Evolutionary conservation across 1,284 basidiomycete genomes (phyloP).

Genomic region (Schizophyllum commune): DNA sequence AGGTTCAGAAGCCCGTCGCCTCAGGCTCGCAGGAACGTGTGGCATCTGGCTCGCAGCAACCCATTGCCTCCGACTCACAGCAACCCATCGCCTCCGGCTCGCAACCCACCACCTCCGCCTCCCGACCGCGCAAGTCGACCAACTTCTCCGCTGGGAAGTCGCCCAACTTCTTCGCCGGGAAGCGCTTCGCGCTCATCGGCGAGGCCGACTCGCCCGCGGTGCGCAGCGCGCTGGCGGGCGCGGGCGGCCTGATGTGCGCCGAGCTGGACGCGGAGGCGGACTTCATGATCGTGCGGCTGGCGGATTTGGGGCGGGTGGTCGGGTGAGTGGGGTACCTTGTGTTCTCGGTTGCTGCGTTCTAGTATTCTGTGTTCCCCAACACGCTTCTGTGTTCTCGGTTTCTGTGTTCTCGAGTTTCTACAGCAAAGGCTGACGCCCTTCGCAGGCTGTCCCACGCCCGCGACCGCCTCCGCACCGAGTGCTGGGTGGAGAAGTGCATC

Average conservation of each 20-base stretch:
- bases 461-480: constrained; percentile 66
- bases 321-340: not conserved
- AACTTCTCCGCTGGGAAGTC: constrained; percentile 43
- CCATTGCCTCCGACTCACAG: not conserved
- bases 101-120: constrained; percentile 1
- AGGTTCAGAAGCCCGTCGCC: no score
- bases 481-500: constrained; percentile 74
- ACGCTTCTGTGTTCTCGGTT: no score
- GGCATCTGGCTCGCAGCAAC: not conserved
- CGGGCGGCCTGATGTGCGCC: constrained; percentile 44
- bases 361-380: no score
- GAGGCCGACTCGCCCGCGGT: constrained; percentile 54
- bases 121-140: constrained; percentile 2
- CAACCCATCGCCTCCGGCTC: not conserved
- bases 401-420: no score
- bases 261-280: constrained; percentile 38
- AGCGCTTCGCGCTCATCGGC: constrained; percentile 50
- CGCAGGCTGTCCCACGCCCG: constrained; percentile 38
- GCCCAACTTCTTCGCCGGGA: constrained; percentile 42
- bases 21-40: not conserved
- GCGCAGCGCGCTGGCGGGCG: constrained; percentile 45
- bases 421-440: no score
- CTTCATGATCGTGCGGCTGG: constrained; percentile 61
- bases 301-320: constrained; percentile 40
- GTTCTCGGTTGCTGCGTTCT: no score